Evolutionary conservation across 2,329 filamentous ascomycete species (phyloP).

Genomic region (Colletotrichum falcatum): DNA sequence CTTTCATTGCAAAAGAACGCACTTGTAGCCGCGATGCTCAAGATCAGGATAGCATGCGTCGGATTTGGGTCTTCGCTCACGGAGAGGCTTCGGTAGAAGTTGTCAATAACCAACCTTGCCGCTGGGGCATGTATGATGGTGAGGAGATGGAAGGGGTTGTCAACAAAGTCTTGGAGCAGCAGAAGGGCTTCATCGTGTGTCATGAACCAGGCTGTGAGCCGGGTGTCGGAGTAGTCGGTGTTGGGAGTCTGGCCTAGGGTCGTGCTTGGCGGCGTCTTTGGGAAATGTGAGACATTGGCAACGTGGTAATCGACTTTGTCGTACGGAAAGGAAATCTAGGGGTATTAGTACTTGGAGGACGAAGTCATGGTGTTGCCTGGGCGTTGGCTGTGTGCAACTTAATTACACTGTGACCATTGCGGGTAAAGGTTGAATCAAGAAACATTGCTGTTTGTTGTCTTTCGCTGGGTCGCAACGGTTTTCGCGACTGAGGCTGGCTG

Average conservation of each 20-base stretch:
- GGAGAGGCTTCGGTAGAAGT: conserved; percentile 42
- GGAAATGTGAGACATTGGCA: conserved; percentile 13
- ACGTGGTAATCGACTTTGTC: conserved; percentile 24
- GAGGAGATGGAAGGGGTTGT: conserved; percentile 46
- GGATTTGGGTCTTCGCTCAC: conserved; percentile 36
- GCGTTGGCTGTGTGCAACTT: background rate
- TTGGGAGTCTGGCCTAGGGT: conserved; percentile 11
- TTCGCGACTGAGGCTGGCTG: background rate
- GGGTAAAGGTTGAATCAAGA: conserved; percentile 29
- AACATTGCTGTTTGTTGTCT: conserved; percentile 32
- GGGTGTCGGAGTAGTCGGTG: background rate
- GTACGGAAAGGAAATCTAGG: conserved; percentile 1
- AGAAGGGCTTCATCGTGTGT: conserved; percentile 44
- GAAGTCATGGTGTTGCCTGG: background rate
- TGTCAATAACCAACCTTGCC: conserved; percentile 37
- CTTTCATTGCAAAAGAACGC: conserved; percentile 46
- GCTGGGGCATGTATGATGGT: conserved; percentile 46
- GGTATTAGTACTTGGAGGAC: background rate
- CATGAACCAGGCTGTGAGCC: conserved; percentile 40
- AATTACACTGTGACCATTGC: conserved; percentile 17
- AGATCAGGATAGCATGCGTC: conserved; percentile 44
- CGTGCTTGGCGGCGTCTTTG: conserved; percentile 13
- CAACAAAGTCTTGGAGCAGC: conserved; percentile 46
- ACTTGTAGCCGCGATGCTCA: conserved; percentile 47
- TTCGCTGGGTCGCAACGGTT: background rate